phyloP scores from a whole-genome alignment of 192 early-diverging fungal species.

The Entomortierella chlamydospora region DNA sequence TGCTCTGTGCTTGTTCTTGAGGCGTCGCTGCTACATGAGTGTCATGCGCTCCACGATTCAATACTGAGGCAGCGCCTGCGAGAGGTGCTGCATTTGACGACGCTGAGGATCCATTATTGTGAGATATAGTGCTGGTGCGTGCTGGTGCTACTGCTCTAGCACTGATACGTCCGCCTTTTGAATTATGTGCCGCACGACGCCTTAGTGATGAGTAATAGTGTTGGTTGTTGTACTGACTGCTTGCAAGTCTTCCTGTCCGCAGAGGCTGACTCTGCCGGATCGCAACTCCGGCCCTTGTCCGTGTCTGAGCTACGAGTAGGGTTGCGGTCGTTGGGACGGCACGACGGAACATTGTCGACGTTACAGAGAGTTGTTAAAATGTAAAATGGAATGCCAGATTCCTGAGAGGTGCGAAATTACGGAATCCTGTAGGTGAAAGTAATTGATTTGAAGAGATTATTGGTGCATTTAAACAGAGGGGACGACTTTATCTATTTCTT shows the following conservation, averaged over 20 bases:
- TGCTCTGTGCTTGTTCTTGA: constrained; percentile 6
- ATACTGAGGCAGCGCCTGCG: constrained; percentile 14
- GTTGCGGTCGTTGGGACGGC: constrained; percentile 5
- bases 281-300: background rate
- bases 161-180: constrained; percentile 25
- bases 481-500: too few species aligned
- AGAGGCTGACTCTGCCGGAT: background rate
- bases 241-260: background rate
- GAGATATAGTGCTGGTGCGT: constrained; percentile 2
- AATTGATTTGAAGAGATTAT: too few species aligned
- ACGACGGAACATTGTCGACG: background rate
- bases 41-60: background rate
- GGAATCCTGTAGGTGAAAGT: too few species aligned
- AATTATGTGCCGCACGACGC: constrained; percentile 2
- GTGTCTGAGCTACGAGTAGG: background rate
- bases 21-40: background rate
- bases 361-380: background rate
- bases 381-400: background rate
- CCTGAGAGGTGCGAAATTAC: too few species aligned
- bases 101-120: background rate
- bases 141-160: constrained; percentile 25
- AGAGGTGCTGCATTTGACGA: constrained; percentile 10
- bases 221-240: background rate
- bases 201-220: constrained; percentile 27
- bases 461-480: too few species aligned